Percentiles rank a stretch among this genome's conserved stretches.
Conservation (phyloP, 306 rosid genomes). For the Citrullus mucosospermus region DNA sequence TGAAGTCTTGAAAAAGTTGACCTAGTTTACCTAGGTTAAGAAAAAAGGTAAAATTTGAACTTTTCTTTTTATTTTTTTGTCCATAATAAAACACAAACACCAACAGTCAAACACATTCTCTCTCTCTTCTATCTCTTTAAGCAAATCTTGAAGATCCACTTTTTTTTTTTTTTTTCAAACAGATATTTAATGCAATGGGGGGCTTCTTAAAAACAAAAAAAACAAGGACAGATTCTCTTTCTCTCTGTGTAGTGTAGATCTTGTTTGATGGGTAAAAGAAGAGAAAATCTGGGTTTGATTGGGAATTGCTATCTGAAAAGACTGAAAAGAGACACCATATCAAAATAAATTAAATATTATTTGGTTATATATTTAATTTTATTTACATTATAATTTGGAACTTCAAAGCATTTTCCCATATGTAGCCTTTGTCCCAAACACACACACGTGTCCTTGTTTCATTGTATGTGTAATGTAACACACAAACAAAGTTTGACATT, state of each 20-base stretch:
- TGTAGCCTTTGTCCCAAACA: background rate
- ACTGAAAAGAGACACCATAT: background rate
- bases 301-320: background rate
- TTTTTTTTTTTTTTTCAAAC: background rate
- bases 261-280: background rate
- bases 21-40: too few species aligned
- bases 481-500: background rate
- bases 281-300: conserved; percentile 1
- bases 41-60: too few species aligned
- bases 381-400: background rate
- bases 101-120: background rate
- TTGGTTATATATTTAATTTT: too few species aligned
- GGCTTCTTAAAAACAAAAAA: background rate
- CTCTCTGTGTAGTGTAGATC: background rate
- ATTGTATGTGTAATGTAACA: background rate
- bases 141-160: background rate
- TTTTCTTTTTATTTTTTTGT: background rate
- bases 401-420: background rate
- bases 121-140: background rate
- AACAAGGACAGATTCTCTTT: background rate
- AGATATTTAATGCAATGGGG: background rate
- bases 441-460: background rate
- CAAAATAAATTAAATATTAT: background rate
- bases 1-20: too few species aligned
- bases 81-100: background rate